These are phyloP conservation scores for Gorgonomyces haynaldii DNA, from an alignment of 192 early-diverging fungal species.

Conservation along the genomic window DNA sequence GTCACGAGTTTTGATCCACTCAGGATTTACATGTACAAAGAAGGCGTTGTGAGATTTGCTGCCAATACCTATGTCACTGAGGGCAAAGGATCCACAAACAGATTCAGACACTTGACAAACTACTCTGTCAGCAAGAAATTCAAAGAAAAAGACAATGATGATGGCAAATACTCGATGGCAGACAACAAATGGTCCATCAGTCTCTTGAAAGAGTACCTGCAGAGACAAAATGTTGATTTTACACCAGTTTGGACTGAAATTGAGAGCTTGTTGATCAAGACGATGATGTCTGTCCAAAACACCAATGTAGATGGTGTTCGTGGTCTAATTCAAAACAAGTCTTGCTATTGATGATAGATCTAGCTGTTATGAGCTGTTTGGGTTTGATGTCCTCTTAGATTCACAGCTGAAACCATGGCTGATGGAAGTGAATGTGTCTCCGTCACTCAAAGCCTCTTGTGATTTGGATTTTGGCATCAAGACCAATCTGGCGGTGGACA, in stretches of 20 bases:
- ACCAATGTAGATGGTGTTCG: constrained; percentile 25
- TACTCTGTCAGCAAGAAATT: constrained; percentile 29
- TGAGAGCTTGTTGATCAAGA: constrained; percentile 23
- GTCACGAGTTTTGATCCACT: constrained; percentile 41
- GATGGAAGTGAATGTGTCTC: constrained; percentile 13
- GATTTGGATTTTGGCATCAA: constrained; percentile 30
- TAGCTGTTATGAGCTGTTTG: constrained; percentile 16
- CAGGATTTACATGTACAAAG: constrained; percentile 37
- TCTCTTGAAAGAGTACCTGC: constrained; percentile 22
- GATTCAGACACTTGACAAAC: constrained; percentile 37
- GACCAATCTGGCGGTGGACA: constrained; percentile 19
- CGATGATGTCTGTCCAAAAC: constrained; percentile 24
- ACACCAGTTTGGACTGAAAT: constrained; percentile 17
- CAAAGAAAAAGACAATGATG: constrained; percentile 1
- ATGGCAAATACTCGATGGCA: constrained; percentile 13
- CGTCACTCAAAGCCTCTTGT: constrained; percentile 20
- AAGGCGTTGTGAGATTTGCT: constrained; percentile 49
- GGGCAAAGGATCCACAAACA: constrained; percentile 17
- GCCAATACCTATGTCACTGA: constrained; percentile 33
- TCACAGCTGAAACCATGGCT: constrained; percentile 12
- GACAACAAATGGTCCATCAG: constrained; percentile 28
- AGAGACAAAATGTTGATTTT: constrained; percentile 16
- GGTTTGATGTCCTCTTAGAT: constrained; percentile 16
- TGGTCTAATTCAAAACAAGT: constrained; percentile 18
- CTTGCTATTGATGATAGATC: constrained; percentile 1